These are phyloP conservation scores for Pistacia vera DNA, from an alignment of 345 rosid genomes.

Conservation along the genomic window DNA sequence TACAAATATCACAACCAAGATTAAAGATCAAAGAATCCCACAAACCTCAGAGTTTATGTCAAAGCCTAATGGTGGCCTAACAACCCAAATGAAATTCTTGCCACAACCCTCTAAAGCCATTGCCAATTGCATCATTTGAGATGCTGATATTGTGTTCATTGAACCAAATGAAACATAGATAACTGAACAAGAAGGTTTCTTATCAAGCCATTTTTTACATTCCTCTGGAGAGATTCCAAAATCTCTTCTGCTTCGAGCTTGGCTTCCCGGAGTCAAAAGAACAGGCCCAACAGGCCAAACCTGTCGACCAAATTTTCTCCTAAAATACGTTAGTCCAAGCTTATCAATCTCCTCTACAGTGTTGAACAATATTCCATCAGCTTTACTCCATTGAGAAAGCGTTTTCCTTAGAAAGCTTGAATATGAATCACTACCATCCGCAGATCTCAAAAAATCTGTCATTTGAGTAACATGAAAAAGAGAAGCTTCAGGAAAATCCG, in stretches of 20 bases:
- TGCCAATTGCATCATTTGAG: no score
- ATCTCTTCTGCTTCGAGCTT: slow-evolving; percentile 9
- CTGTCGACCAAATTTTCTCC: slow-evolving; percentile 18
- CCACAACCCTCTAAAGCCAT: no score
- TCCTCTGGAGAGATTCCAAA: neutral
- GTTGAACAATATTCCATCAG: slow-evolving; percentile 36
- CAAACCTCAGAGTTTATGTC: no score
- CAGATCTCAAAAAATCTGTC: slow-evolving; percentile 11
- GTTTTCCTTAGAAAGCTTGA: slow-evolving; percentile 16
- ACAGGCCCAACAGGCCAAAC: slow-evolving; percentile 36
- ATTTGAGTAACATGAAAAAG: slow-evolving; percentile 26
- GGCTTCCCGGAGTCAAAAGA: slow-evolving; percentile 16
- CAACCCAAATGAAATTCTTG: no score
- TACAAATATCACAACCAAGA: no score
- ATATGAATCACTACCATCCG: slow-evolving; percentile 32
- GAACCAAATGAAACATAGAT: no score
- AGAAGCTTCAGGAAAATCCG: slow-evolving; percentile 30
- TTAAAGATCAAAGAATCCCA: no score
- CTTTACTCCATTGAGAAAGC: slow-evolving; percentile 15
- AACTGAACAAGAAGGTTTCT: no score
- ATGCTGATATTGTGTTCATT: no score
- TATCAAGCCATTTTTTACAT: slow-evolving; percentile 29
- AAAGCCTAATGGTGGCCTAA: no score
- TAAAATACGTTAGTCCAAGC: slow-evolving; percentile 27
- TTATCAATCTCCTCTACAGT: slow-evolving; percentile 33